A percentile compares a stretch with the other conserved stretches of the same genome.
Conservation (phyloP, 176 grass and related monocot species). For the Hsuehochloa calcarea region DNA sequence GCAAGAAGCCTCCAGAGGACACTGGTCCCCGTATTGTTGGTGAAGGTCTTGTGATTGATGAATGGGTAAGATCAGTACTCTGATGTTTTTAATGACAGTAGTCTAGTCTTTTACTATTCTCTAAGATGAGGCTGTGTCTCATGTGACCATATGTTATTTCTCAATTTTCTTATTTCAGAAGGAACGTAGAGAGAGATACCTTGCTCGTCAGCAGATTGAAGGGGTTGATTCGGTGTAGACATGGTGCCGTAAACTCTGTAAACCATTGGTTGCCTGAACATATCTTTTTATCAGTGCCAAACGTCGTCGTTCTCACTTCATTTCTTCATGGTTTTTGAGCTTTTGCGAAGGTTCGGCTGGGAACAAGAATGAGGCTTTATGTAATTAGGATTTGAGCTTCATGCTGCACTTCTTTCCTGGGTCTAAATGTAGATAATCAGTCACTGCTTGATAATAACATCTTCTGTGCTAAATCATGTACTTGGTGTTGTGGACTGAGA, state of each 20-base stretch:
- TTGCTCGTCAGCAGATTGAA: conserved; percentile 89
- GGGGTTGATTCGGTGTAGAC: conserved; percentile 77
- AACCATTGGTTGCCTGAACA: conserved; percentile 19
- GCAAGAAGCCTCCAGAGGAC: conserved; percentile 91
- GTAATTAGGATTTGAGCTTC: conserved; percentile 52
- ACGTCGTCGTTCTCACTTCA: neutral
- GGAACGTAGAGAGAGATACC: conserved; percentile 93
- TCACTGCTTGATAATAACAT: conserved; percentile 31
- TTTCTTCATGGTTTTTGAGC: conserved; percentile 36
- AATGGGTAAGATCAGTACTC: conserved; percentile 78
- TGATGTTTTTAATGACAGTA: conserved; percentile 8
- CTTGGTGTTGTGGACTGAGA: conserved; percentile 38
- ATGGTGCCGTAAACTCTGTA: neutral
- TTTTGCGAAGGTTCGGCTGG: conserved; percentile 18
- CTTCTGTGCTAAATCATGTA: conserved; percentile 25
- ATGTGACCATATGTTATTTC: conserved; percentile 26
- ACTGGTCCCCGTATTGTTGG: conserved; percentile 60
- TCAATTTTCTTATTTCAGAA: conserved; percentile 55
- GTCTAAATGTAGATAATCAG: conserved; percentile 44
- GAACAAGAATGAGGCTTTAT: conserved; percentile 57
- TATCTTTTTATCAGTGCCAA: neutral
- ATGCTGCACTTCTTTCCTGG: conserved; percentile 24
- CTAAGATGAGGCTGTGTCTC: neutral
- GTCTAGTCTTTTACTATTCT: conserved; percentile 32
- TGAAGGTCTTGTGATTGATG: conserved; percentile 94